Base-by-base conservation (phyloP, 1,284 basidiomycete species). In the Taiwanofungus camphoratus region DNA sequence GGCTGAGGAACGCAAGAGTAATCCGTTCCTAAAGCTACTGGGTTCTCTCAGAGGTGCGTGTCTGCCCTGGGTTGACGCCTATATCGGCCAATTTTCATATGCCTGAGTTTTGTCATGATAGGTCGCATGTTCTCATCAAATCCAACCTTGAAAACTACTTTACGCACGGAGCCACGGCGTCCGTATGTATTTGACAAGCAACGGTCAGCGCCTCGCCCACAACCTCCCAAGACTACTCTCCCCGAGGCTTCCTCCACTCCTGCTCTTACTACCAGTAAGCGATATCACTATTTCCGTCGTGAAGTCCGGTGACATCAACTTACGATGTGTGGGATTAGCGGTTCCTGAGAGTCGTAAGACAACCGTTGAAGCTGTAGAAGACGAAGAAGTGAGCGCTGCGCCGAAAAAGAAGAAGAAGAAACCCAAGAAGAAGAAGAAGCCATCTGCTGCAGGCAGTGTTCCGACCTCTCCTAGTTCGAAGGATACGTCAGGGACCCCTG, bases 1-100 rank as follows among this genome's bases (percentile, higher is more conserved):
- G 9, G 59, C 65, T 12, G 73, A 78, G 39, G 76, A 77, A 42
- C 67, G 70, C 42, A 80, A 79, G 57, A 74, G 69, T 12, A 89
- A 88, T 53, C 82, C 85, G 0, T 86, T 89, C 59, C 59, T 87
- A 55, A 86, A 80, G 59, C 58, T 87, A 26, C 64, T 89, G 48
- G 79, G 79, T 16, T 79, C 79, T 12, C 58, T 89, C 42, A 71
- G 80, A 75, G 87, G 85, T 80, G 52, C 30, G 61, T 54, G 31
- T n/a, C n/a, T n/a, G n/a, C n/a, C n/a, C n/a, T n/a, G n/a, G n/a
- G n/a, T n/a, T 13, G 21, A 11, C 15, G 1, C 16, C 20, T 5
- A 1, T 15, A n/a, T 19, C 16, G 30, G 21, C 16, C 4, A 4
- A 16, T 31, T 4, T 15, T 11, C 32, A 8, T 39, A 19, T 27